Conservation (phyloP, 73 alveolate species). For the Tetrahymena thermophila region DNA sequence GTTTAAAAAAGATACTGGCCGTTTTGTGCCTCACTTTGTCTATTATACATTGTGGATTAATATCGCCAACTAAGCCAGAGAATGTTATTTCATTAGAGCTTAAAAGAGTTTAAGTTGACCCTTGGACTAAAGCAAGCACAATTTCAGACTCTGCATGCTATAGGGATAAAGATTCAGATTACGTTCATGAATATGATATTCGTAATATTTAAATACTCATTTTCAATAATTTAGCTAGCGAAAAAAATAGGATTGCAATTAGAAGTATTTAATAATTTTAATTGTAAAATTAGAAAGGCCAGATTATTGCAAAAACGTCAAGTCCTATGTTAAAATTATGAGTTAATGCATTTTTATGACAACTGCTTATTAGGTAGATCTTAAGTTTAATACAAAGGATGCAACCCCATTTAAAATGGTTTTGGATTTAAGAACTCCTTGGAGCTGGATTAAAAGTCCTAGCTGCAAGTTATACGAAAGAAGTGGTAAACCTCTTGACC, state of each 20-base stretch:
- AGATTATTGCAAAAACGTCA: background rate
- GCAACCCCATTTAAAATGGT: background rate
- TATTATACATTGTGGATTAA: background rate
- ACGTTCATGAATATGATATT: background rate
- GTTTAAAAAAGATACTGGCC: background rate
- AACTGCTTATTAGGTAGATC: background rate
- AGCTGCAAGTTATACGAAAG: background rate
- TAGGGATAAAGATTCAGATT: background rate
- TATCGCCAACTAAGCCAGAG: background rate
- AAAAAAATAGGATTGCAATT: too few relatives aligned
- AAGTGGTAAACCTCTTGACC: background rate
- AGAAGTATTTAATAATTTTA: background rate
- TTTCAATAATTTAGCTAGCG: too few relatives aligned
- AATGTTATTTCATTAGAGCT: background rate
- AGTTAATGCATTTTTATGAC: background rate
- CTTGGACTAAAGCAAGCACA: background rate
- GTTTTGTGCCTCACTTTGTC: background rate
- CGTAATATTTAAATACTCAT: background rate
- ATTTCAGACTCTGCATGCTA: background rate
- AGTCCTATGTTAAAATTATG: background rate
- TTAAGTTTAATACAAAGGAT: background rate
- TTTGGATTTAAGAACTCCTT: background rate
- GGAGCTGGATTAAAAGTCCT: background rate
- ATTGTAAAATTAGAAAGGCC: background rate
- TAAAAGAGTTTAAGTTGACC: background rate